phyloP scores from a whole-genome alignment of 2,329 filamentous ascomycete species.

The Pseudocercospora pini-densiflorae region DNA sequence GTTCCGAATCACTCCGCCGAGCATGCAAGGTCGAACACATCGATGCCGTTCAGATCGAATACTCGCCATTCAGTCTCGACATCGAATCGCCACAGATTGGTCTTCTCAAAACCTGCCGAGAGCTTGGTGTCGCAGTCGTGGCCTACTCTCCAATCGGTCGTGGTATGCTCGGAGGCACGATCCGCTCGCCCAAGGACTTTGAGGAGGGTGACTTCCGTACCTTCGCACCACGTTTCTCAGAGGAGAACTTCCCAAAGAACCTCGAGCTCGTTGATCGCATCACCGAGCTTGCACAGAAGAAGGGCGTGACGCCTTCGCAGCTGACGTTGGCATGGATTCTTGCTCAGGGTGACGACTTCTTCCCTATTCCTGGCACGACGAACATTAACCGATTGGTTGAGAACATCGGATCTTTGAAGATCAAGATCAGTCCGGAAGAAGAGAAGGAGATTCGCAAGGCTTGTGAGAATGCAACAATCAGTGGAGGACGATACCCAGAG shows the following conservation, averaged over 20 bases:
- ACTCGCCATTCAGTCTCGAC: constrained; percentile 57
- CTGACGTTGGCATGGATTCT: constrained; percentile 68
- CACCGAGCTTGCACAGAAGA: constrained; percentile 55
- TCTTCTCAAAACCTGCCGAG: constrained; percentile 60
- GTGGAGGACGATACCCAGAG: constrained; percentile 47
- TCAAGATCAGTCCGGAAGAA: constrained; percentile 44
- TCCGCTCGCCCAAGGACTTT: constrained; percentile 54
- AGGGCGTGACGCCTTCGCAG: constrained; percentile 61
- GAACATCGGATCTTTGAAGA: constrained; percentile 45
- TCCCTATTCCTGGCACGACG: constrained; percentile 61
- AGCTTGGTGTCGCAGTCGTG: constrained; percentile 62
- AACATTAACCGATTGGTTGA: constrained; percentile 52
- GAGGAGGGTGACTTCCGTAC: constrained; percentile 55
- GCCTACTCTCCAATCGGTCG: constrained; percentile 65
- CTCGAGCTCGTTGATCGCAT: constrained; percentile 58
- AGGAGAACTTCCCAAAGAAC: constrained; percentile 62
- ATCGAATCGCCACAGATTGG: constrained; percentile 59
- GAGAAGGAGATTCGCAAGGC: constrained; percentile 44
- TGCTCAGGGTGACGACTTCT: constrained; percentile 61
- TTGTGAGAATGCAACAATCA: constrained; percentile 40
- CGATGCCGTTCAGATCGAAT: constrained; percentile 58
- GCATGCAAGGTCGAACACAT: constrained; percentile 57
- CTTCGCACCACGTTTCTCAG: constrained; percentile 53
- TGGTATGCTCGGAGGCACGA: constrained; percentile 60
- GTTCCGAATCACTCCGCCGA: constrained; percentile 56